Evolutionary conservation across 345 rosid genomes (phyloP).

Genomic region (Microthlaspi erraticum): DNA sequence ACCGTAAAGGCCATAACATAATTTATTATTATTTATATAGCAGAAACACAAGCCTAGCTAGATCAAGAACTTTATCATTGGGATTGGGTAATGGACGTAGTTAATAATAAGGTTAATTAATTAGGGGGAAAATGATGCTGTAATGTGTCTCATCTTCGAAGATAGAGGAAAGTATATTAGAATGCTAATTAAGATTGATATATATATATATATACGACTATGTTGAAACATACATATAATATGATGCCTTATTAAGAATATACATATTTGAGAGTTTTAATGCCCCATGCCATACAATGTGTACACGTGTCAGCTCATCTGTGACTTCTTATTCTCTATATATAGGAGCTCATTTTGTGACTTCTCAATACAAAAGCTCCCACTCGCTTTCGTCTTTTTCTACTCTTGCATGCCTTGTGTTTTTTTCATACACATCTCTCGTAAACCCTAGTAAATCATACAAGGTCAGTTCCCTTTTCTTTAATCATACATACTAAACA

Average conservation of each 20-base stretch:
- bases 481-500: conserved; percentile 6
- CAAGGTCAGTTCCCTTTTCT: conserved; percentile 14
- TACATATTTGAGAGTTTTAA: conserved; percentile 10
- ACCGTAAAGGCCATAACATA: not conserved
- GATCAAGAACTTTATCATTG: not conserved
- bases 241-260: not conserved
- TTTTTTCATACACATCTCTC: not conserved
- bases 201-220: not conserved
- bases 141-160: not conserved
- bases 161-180: not conserved
- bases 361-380: conserved; percentile 29
- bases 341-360: conserved; percentile 6
- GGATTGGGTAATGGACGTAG: conserved; percentile 1
- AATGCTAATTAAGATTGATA: not conserved
- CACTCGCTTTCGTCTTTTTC: conserved; percentile 2
- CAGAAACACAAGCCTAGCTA: not conserved
- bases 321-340: too few species aligned
- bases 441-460: conserved; percentile 41
- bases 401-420: conserved; percentile 26
- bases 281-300: conserved; percentile 13
- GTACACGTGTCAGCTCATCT: conserved; percentile 27
- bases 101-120: not conserved
- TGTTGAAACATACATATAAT: not conserved
- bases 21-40: too few species aligned
- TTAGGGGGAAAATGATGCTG: not conserved